Evolutionary conservation across 306 rosid genomes (phyloP).

Genomic region (Mucuna pruriens): DNA sequence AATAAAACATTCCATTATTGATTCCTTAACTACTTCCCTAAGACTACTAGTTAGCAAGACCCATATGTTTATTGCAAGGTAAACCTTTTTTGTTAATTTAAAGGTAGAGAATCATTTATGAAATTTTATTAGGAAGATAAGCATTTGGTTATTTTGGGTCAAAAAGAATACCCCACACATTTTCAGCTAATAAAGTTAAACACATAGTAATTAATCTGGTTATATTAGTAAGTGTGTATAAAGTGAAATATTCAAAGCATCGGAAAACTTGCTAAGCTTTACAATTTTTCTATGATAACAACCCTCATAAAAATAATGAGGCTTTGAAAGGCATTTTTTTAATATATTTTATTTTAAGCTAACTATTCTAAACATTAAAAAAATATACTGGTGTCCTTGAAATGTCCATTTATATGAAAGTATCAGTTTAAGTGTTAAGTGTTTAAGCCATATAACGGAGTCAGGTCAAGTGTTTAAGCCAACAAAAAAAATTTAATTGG

Average conservation of each 20-base stretch:
- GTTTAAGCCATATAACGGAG: neutral
- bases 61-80: neutral
- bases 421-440: neutral
- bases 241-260: neutral
- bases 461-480: neutral
- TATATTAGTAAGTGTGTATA: neutral
- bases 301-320: neutral
- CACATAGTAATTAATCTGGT: neutral
- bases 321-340: neutral
- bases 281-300: neutral
- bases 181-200: neutral
- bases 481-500: neutral
- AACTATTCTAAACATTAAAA: neutral
- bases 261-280: neutral
- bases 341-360: neutral
- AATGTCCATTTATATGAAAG: neutral
- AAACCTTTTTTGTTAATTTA: neutral
- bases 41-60: too few relatives aligned
- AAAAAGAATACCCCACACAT: neutral
- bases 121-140: neutral
- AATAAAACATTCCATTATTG: too few relatives aligned
- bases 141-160: neutral
- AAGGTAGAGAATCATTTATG: neutral
- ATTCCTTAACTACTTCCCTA: too few relatives aligned
- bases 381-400: neutral